phyloP scores from a whole-genome alignment of 352 stramenopile genomes.

The Globisporangium abappressorium region DNA sequence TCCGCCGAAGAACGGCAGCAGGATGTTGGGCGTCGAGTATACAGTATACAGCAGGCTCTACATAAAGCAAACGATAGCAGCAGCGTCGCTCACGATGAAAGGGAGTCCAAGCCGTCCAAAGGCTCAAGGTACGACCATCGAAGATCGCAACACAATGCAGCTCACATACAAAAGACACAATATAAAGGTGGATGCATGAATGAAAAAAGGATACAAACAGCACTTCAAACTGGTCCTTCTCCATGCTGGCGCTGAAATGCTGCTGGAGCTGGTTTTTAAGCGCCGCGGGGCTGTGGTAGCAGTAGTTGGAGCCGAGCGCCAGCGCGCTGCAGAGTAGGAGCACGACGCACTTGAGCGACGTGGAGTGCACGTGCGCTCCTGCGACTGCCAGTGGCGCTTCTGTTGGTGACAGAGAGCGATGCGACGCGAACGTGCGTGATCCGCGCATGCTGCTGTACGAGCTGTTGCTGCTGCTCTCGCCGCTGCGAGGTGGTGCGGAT shows the following conservation, averaged over 20 bases:
- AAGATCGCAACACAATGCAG: neutral
- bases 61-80: neutral
- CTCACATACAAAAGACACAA: neutral
- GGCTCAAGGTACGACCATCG: no score
- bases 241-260: constrained; percentile 35
- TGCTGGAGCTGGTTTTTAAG: constrained; percentile 64
- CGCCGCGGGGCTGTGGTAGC: constrained; percentile 60
- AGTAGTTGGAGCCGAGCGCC: constrained; percentile 57
- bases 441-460: neutral
- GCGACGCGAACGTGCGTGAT: neutral
- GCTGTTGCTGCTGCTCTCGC: neutral
- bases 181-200: neutral
- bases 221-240: constrained; percentile 35
- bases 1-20: constrained; percentile 83
- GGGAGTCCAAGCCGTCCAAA: neutral
- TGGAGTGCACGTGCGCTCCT: constrained; percentile 10
- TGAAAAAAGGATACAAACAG: constrained; percentile 36
- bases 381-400: neutral
- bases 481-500: no score
- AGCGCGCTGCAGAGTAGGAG: constrained; percentile 49
- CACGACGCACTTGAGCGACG: constrained; percentile 30
- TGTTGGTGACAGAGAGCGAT: neutral
- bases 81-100: constrained; percentile 2
- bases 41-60: constrained; percentile 86
- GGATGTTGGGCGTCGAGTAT: constrained; percentile 81